Evolutionary conservation across 768 basidiomycete genomes (phyloP).

Genomic region (Lentinula guzmanii): DNA sequence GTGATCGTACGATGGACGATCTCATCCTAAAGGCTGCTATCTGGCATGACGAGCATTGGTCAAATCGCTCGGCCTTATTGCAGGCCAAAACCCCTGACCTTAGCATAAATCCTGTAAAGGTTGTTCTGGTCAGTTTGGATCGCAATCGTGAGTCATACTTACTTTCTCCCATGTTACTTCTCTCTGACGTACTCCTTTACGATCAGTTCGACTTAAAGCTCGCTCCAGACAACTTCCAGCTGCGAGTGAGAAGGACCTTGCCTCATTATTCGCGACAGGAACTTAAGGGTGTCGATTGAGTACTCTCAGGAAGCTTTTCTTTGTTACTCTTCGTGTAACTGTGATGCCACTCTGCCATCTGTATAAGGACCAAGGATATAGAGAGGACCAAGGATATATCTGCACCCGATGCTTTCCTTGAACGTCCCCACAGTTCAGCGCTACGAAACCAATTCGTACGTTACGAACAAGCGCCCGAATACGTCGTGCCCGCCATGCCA

Average conservation of each 20-base stretch:
- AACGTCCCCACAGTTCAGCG: not conserved
- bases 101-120: conserved; percentile 60
- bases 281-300: conserved; percentile 5
- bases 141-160: conserved; percentile 66
- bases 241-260: conserved; percentile 83
- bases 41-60: conserved; percentile 93
- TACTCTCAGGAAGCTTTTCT: not conserved
- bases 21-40: conserved; percentile 87
- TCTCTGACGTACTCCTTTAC: conserved; percentile 12
- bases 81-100: conserved; percentile 28
- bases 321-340: not conserved
- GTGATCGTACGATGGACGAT: conserved; percentile 85
- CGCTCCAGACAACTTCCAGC: conserved; percentile 81
- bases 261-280: conserved; percentile 47
- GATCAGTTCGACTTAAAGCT: conserved; percentile 82
- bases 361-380: not conserved
- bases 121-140: conserved; percentile 86
- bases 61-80: conserved; percentile 75
- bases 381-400: not conserved
- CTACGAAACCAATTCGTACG: not conserved
- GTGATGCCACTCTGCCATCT: not conserved
- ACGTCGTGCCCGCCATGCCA: not conserved
- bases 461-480: not conserved
- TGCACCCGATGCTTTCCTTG: not conserved
- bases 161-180: conserved; percentile 1